These are phyloP conservation scores for Suhomyces coccinellae DNA, from an alignment of 1,139 yeast genomes.

Conservation along the genomic window DNA sequence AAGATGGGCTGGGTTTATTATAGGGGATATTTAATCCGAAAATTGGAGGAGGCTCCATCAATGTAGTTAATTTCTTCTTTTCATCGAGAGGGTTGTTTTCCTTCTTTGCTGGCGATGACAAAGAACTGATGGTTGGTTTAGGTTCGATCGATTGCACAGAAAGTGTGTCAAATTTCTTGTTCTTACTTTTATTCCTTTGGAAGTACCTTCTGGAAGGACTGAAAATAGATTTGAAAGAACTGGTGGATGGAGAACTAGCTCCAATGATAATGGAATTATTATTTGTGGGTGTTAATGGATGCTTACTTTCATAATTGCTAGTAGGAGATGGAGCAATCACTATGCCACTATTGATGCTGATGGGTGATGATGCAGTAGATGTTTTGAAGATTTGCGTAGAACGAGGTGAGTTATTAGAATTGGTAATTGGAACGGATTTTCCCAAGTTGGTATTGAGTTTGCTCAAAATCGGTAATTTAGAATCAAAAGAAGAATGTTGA, in stretches of 20 bases:
- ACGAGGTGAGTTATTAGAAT: neutral
- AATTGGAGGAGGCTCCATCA: constrained; percentile 42
- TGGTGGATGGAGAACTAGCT: constrained; percentile 36
- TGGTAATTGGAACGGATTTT: neutral
- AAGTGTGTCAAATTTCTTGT: constrained; percentile 5
- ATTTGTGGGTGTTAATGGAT: constrained; percentile 26
- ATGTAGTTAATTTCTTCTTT: constrained; percentile 22
- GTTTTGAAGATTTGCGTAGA: neutral
- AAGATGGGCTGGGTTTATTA: neutral
- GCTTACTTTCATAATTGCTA: constrained; percentile 11
- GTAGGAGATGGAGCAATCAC: constrained; percentile 9
- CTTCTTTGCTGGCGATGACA: constrained; percentile 30
- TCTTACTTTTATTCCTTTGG: constrained; percentile 19
- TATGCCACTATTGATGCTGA: neutral
- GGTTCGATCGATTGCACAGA: constrained; percentile 7
- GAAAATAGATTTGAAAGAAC: constrained; percentile 28
- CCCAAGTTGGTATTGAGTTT: constrained; percentile 1
- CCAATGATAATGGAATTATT: constrained; percentile 32
- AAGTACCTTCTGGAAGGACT: constrained; percentile 38
- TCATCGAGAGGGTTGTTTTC: constrained; percentile 13
- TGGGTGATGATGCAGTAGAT: constrained; percentile 5
- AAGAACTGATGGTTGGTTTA: constrained; percentile 38
- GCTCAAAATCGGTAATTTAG: neutral
- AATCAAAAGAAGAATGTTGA: constrained; percentile 6
- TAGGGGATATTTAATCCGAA: constrained; percentile 23